Conservation (phyloP, 1,284 basidiomycete species). For the Leucoagaricus sp. region DNA sequence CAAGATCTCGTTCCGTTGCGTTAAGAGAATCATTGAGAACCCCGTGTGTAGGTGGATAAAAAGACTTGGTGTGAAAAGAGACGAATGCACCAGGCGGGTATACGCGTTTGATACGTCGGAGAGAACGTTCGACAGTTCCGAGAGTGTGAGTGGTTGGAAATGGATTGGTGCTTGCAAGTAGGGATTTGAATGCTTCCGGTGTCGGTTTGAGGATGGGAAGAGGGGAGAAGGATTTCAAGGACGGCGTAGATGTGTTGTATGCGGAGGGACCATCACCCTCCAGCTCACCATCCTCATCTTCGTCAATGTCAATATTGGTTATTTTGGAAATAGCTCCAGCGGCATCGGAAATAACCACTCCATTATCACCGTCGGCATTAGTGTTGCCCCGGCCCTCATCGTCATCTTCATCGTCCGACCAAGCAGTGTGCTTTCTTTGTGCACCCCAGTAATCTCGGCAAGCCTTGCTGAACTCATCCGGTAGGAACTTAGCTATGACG, state of each 20-base stretch:
- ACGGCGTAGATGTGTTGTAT: too few relatives aligned
- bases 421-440: slow-evolving; percentile 9
- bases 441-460: slow-evolving; percentile 47
- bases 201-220: neutral
- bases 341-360: neutral
- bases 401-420: slow-evolving; percentile 7
- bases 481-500: slow-evolving; percentile 51
- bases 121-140: slow-evolving; percentile 53
- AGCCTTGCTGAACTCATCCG: slow-evolving; percentile 54
- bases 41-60: slow-evolving; percentile 16
- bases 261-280: neutral
- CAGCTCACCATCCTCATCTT: neutral
- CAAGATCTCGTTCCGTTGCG: slow-evolving; percentile 49
- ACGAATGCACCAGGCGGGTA: slow-evolving; percentile 12
- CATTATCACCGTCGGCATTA: neutral
- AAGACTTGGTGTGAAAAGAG: slow-evolving; percentile 21
- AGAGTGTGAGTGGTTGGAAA: slow-evolving; percentile 49
- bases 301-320: neutral
- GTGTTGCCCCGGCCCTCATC: neutral
- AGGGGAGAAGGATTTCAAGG: neutral
- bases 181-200: slow-evolving; percentile 18
- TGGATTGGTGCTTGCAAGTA: slow-evolving; percentile 42
- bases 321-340: neutral
- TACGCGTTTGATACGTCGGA: slow-evolving; percentile 45
- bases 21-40: slow-evolving; percentile 18